Base-by-base conservation (phyloP, 805 yeast genomes). In the Candida rishiriensis region DNA sequence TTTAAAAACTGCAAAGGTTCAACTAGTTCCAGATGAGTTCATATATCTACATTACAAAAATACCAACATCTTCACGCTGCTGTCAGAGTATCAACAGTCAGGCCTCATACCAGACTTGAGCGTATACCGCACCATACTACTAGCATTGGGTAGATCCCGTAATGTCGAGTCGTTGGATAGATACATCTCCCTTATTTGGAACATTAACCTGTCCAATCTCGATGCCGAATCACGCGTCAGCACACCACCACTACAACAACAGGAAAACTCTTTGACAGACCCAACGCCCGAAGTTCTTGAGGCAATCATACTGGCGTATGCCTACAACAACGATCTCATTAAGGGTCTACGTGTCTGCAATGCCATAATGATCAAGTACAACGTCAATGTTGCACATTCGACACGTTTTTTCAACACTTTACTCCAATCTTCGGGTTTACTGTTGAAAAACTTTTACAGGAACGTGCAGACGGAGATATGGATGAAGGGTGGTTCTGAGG, bases 251-350 rank as follows among this genome's bases (percentile, higher is more conserved):
- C 36, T 13, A 34, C 26, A 21, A 7, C 26, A 21, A 21, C 26
- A 21, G 26, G 26, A 21, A 21, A 21, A 5, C 26, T 44, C 57
- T 3, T 34, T 51, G 26, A 35, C 44, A 4, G 57, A 55, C 46
- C 72, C 72, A 6, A 44, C 56, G 40, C 44, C 43, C 21, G 36
- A 44, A 10, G 44, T 52, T 3, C 50, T 68, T 21, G 50, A 51
- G 11, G 56, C 63, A 9, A 54, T 68, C 3, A 34, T 66, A 1
- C 47, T 56, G 12, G 54, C 68, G 0, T 65, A 60, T 45, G 43
- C 60, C 7, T 56, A 55, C 44, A 64, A 64, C 41, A 53, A 55
- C 29, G 54, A 61, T 14, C 44, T 64, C 10, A 29, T 52, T 13
- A 51, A 56, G 34, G 68, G 65, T n/a, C 37, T 67, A 3, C 26